Evolutionary conservation across 345 rosid genomes (phyloP), one percentile per base, ranked within the genome.

Genomic region (Acer saccharum): DNA sequence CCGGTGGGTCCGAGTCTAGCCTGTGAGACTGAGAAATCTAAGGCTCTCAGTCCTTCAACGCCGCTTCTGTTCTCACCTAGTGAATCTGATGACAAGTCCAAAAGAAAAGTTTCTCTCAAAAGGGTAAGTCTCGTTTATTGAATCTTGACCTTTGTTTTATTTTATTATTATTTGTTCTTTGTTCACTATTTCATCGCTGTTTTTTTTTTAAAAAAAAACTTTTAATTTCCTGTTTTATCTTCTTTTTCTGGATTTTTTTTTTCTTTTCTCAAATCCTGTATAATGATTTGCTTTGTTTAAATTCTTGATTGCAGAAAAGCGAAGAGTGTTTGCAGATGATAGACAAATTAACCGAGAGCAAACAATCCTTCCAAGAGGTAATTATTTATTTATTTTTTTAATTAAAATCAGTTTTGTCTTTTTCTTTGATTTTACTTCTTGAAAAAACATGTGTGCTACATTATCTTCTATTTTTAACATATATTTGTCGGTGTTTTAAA

Each of bases 31-130:
- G 75, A 72, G 66, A 74, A 74, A 52, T 41, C 77, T 12, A 64
- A 73, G 55, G 77, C 83, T 68, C 61, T 84, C 3, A 85, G 88
- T 52, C 88, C 90, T 3, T 79, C 79, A 0, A 79, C 90, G 23
- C 90, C 88, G 2, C 80, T 83, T 4, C 74, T 80, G 7, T 83
- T 83, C 77, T 73, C 71, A 16, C 83, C 85, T 0, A 82, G 84
- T 65, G 89, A 84, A 79, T 68, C 80, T 46, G 87, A 84, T 16
- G 87, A 79, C 66, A 82, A 75, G 63, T 67, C 58, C 14, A 76
- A 73, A 55, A 75, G 74, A 68, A 83, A 62, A 79, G 9, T 62
- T 71, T 65, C 73, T 20, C 68, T 69, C 17, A 72, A 81, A 74
- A 81, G 66, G 83, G 88, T 80, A n/a, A 11, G 74, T 69, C 13